Base-by-base conservation (phyloP, 1,284 basidiomycete genomes). In the Trichosporon ovoides region DNA sequence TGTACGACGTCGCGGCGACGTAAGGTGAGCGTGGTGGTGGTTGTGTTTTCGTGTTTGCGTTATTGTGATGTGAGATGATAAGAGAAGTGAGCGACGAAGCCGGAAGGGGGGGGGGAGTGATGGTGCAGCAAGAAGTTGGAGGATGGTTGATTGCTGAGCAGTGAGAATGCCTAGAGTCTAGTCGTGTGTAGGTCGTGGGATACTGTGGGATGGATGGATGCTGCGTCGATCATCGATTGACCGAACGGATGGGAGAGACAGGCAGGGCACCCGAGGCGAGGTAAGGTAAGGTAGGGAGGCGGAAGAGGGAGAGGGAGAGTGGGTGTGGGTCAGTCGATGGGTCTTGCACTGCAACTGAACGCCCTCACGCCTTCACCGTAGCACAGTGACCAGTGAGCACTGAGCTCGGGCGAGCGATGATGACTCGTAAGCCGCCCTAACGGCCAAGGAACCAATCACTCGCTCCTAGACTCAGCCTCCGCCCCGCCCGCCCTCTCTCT, bases 151-250 rank as follows among this genome's bases (percentile, higher is more conserved):
- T 4, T 31, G 28, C 37, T 5, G 16, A 3, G 37, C 6, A 4
- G 16, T 14, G 12, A 4, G 16, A 18, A 10, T 6, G 16, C 18
- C 14, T 4, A 9, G 37, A n/a, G 12, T 37, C 6, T 13, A 4
- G 12, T 37, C 28, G 28, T 31, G 28, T n/a, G 28, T 5, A 31
- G 4, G 5, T 4, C 5, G 9, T 31, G 28, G 28, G 28, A 37
- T 37, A 5, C 35, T 3, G 6, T 38, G 38, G 16, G 11, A n/a
- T 40, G 38, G 38, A 16, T 38, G 38, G n/a, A 11, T 22, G 9
- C 40, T 46, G 40, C 24, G 40, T 46, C 40, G 40, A 46, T 46
- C 40, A 46, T 20, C 40, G 40, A 46, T 16, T 46, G 22, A 46
- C 16, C 22, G 38, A 14, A 38, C 4, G 37, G 37, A 31, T 31